Evolutionary conservation across 768 basidiomycete genomes (phyloP), one percentile per base, ranked within the genome.

Genomic region (Galerina sulciceps): DNA sequence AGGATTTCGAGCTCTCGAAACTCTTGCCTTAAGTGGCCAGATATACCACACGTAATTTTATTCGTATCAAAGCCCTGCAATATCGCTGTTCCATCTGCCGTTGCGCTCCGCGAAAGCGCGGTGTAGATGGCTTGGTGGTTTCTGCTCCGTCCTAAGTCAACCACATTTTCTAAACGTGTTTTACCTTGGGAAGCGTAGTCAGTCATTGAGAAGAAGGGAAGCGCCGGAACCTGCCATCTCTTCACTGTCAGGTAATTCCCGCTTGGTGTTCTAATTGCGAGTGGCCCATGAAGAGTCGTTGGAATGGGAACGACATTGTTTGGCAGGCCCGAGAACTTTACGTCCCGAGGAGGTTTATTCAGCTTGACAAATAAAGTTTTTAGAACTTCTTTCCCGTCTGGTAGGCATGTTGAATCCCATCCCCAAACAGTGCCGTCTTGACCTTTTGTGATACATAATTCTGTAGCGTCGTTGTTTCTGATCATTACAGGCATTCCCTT

Each of bases 401-500:
- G 17, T 11, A 65, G 63, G 11, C 20, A 57, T 37, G 13, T 26
- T 17, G 56, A 49, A 11, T 67, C 44, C 73, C 73, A 75, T 1
- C 65, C 67, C 52, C 48, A 41, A 2, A 75, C 68, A 41, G 46
- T 43, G 3, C 57, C 73, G 55, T 73, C 69, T 59, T 71, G 69
- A 1, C 73, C 73, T 52, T 69, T 69, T 22, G 73, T 74, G 3
- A 73, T 71, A 46, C 71, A 69, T 4, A 69, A 50, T 31, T 73
- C 72, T 36, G 71, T 73, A 1, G 67, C 69, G 35, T 64, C 54
- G 62, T 74, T 74, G 44, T 63, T 56, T n/a, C 61, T 42, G 10
- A 73, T 62, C 52, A 72, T 67, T 6, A 75, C 63, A 53, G 73
- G 72, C 57, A 74, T 58, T 2, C 71, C 72, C 44, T 64, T 43